These are phyloP conservation scores for Pharnaceum exiguum DNA, from an alignment of 148 eudicot genomes.

Conservation along the genomic window DNA sequence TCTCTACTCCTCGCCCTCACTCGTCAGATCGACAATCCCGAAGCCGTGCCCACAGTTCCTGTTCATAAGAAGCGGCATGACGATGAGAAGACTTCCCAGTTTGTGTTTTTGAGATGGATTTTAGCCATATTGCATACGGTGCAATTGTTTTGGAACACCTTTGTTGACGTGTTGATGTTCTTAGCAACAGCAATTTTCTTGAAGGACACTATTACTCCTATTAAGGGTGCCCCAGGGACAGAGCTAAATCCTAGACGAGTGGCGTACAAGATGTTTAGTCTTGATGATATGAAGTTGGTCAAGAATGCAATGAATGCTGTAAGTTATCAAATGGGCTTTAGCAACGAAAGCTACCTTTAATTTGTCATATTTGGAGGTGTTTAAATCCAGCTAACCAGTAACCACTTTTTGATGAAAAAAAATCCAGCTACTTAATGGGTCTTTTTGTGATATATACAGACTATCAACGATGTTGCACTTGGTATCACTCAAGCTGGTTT, in stretches of 20 bases:
- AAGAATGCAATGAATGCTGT: conserved; percentile 61
- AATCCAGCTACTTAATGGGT: not conserved
- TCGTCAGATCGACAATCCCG: conserved; percentile 45
- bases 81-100: not conserved
- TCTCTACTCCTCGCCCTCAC: conserved; percentile 54
- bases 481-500: conserved; percentile 75
- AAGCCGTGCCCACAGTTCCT: conserved; percentile 43
- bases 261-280: conserved; percentile 37
- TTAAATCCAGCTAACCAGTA: not conserved
- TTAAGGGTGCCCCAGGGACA: conserved; percentile 19
- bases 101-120: conserved; percentile 12
- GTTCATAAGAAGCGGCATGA: not conserved
- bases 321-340: not conserved
- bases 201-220: conserved; percentile 41
- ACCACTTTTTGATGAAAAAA: too few relatives aligned
- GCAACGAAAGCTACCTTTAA: not conserved
- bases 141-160: conserved; percentile 30
- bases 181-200: conserved; percentile 36
- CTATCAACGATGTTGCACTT: conserved; percentile 60
- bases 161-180: conserved; percentile 29
- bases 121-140: conserved; percentile 26
- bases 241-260: conserved; percentile 28
- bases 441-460: conserved; percentile 26
- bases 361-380: not conserved
- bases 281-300: conserved; percentile 60